Conservation (phyloP, 139 green algal genomes). For the Ettlia oleoabundans region DNA sequence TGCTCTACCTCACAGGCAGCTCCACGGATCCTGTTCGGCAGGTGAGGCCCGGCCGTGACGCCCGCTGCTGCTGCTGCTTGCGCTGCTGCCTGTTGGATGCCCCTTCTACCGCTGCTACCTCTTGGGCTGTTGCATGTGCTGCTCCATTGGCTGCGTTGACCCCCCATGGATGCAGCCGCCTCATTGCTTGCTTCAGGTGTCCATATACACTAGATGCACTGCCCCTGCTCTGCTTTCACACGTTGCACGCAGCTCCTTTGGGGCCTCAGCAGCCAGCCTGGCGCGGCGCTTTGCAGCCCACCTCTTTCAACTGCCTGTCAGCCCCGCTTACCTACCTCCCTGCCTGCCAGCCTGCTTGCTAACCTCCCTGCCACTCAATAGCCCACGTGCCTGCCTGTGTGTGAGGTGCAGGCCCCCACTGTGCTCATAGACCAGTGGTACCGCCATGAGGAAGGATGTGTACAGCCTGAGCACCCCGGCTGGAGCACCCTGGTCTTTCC, state of each 20-base stretch:
- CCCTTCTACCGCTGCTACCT: too few species aligned
- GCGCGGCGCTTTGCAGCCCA: too few species aligned
- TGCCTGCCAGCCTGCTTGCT: neutral
- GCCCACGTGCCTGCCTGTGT: neutral
- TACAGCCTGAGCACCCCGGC: conserved; percentile 43
- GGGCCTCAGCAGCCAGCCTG: too few species aligned
- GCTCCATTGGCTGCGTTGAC: too few species aligned
- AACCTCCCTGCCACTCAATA: neutral
- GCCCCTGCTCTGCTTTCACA: too few species aligned
- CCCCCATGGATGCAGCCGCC: too few species aligned
- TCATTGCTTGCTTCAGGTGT: too few species aligned
- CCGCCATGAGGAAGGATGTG: conserved; percentile 29
- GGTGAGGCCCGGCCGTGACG: neutral
- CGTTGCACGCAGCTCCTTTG: too few species aligned
- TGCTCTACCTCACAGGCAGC: conserved; percentile 70
- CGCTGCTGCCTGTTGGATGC: neutral
- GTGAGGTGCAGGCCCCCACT: conserved; percentile 68
- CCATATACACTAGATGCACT: too few species aligned
- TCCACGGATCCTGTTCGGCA: neutral
- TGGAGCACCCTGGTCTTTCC: conserved; percentile 60
- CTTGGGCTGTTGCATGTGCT: too few species aligned
- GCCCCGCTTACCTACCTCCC: neutral
- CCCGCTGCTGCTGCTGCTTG: neutral
- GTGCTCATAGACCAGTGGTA: conserved; percentile 72
- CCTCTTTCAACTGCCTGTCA: too few species aligned